A percentile compares a stretch with the other conserved stretches of the same genome.
Evolutionary conservation across 2,329 filamentous ascomycete species (phyloP).

Genomic region (Talaromyces sp.): DNA sequence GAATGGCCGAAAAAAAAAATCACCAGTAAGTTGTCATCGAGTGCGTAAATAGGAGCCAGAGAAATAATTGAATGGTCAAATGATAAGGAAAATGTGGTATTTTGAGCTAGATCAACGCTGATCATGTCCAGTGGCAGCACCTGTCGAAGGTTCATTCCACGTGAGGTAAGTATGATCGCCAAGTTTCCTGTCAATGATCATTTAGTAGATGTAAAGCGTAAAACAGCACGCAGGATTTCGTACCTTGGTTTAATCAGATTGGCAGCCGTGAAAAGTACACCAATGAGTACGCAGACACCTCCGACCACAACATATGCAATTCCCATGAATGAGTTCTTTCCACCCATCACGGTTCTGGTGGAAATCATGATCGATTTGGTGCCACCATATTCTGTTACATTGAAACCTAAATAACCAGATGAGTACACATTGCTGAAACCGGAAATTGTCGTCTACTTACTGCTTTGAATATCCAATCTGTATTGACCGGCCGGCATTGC

Average conservation of each 20-base stretch:
- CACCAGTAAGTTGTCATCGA: background rate
- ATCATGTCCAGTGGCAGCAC: slow-evolving; percentile 56
- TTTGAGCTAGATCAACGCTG: slow-evolving; percentile 33
- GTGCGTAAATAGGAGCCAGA: background rate
- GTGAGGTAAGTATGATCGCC: slow-evolving; percentile 96
- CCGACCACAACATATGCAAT: slow-evolving; percentile 95
- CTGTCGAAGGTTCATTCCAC: slow-evolving; percentile 73
- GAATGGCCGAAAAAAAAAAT: slow-evolving; percentile 3
- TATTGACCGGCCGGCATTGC: slow-evolving; percentile 70
- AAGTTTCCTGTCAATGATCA: slow-evolving; percentile 66
- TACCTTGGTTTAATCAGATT: slow-evolving; percentile 89
- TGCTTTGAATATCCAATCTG: slow-evolving; percentile 68
- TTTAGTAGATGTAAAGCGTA: background rate
- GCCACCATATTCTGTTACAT: slow-evolving; percentile 72
- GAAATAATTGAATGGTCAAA: background rate
- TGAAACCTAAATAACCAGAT: slow-evolving; percentile 62
- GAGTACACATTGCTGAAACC: background rate
- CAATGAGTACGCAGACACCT: slow-evolving; percentile 85
- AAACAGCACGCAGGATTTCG: background rate
- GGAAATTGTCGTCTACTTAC: slow-evolving; percentile 53
- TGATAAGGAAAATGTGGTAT: background rate
- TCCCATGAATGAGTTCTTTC: slow-evolving; percentile 90
- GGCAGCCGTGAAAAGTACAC: slow-evolving; percentile 80
- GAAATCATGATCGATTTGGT: slow-evolving; percentile 88
- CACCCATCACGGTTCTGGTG: slow-evolving; percentile 87